Evolutionary conservation across 2,329 filamentous ascomycete genomes (phyloP).

Genomic region (Colletotrichum sp.): DNA sequence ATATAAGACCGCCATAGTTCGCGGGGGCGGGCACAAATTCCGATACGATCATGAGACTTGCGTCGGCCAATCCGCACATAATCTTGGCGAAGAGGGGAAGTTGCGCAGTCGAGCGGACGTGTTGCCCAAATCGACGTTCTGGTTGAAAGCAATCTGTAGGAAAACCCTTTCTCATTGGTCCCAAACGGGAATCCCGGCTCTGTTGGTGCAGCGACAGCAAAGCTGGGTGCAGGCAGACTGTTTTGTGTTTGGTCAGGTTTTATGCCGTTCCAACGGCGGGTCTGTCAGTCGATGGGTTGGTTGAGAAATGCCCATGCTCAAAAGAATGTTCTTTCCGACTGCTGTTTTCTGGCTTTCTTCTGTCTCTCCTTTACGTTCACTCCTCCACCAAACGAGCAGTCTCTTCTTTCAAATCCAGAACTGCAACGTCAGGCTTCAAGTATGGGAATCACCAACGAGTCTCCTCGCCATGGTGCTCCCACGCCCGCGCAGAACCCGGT

Average conservation of each 20-base stretch:
- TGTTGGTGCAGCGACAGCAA: background rate
- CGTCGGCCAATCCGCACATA: background rate
- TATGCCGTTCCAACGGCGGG: background rate
- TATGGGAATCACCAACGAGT: background rate
- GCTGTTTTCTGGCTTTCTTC: too few species aligned
- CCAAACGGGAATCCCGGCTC: background rate
- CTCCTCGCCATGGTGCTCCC: background rate
- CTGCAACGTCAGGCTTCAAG: background rate
- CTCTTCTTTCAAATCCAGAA: background rate
- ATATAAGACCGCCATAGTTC: rapidly evolving
- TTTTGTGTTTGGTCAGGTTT: background rate
- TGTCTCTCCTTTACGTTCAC: rapidly evolving
- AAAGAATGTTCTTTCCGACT: background rate
- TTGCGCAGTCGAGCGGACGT: background rate
- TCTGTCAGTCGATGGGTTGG: background rate
- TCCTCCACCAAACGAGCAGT: too few species aligned
- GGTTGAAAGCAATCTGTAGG: background rate
- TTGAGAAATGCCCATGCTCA: rapidly evolving
- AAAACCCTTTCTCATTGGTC: background rate
- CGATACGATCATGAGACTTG: background rate
- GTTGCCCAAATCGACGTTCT: background rate
- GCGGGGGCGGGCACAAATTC: background rate
- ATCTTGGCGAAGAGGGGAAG: background rate
- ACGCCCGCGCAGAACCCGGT: background rate
- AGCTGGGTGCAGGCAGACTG: background rate